A percentile compares a stretch with the other conserved stretches of the same genome.
Conservation (phyloP, 805 yeast genomes). For the Nakazawaea ishiwadae region DNA sequence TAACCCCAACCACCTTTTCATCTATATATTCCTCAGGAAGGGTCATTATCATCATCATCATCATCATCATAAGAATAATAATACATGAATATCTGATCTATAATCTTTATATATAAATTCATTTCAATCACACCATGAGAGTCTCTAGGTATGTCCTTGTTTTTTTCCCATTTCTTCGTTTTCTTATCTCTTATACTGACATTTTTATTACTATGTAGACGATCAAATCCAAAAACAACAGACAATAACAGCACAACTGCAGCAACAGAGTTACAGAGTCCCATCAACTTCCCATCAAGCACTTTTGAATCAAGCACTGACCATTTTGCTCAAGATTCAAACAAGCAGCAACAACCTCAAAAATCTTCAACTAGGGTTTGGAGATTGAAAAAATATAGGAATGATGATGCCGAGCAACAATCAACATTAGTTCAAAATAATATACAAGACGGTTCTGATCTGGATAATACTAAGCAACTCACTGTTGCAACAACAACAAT, state of each 20-base stretch:
- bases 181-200: background rate
- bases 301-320: background rate
- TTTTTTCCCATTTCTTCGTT: conserved; percentile 13
- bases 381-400: conserved; percentile 25
- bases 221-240: conserved; percentile 4
- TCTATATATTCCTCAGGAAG: too few relatives aligned
- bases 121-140: conserved; percentile 29
- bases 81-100: too few relatives aligned
- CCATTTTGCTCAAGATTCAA: background rate
- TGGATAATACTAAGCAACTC: background rate
- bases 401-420: conserved; percentile 28
- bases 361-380: conserved; percentile 18
- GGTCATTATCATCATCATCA: too few relatives aligned
- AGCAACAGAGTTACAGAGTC: conserved; percentile 2
- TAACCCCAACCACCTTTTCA: too few relatives aligned
- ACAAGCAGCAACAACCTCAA: conserved; percentile 3
- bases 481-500: background rate
- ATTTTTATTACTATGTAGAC: background rate
- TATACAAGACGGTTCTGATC: conserved; percentile 16
- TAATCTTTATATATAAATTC: too few relatives aligned
- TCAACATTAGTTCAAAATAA: conserved; percentile 24
- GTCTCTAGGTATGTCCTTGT: conserved; percentile 6
- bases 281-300: conserved; percentile 1
- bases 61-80: too few relatives aligned
- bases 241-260: background rate